phyloP scores from a whole-genome alignment of 1,284 basidiomycete genomes.

The Anthracocystis panici-leucophaei region DNA sequence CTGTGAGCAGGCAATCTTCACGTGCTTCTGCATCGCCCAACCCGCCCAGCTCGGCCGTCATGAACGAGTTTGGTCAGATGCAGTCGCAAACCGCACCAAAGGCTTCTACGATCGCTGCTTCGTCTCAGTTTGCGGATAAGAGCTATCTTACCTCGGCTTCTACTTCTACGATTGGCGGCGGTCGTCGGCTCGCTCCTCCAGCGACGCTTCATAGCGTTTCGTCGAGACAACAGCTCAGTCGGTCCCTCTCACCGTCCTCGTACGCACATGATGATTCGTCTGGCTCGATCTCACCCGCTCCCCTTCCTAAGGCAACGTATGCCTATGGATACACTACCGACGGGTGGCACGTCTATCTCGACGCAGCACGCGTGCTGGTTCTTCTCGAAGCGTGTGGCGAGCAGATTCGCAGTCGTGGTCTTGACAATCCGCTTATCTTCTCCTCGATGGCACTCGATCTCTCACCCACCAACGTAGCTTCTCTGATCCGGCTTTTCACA shows the following conservation, averaged over 20 bases:
- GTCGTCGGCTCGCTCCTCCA: slow-evolving; percentile 11
- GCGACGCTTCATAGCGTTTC: slow-evolving; percentile 11
- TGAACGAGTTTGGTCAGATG: slow-evolving; percentile 36
- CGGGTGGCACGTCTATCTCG: slow-evolving; percentile 57
- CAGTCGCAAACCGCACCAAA: not conserved
- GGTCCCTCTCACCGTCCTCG: not conserved
- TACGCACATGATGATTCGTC: slow-evolving; percentile 11
- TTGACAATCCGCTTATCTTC: slow-evolving; percentile 66
- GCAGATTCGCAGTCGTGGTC: slow-evolving; percentile 61
- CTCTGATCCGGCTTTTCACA: slow-evolving; percentile 53
- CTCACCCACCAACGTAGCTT: slow-evolving; percentile 49
- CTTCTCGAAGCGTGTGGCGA: slow-evolving; percentile 55
- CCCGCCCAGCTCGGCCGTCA: not conserved
- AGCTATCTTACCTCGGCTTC: slow-evolving; percentile 6
- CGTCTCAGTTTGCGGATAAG: not conserved
- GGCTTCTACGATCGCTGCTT: slow-evolving; percentile 18
- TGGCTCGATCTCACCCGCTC: not conserved
- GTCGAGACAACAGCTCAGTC: slow-evolving; percentile 8
- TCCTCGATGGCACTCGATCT: slow-evolving; percentile 68
- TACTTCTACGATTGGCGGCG: slow-evolving; percentile 7
- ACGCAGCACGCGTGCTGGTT: slow-evolving; percentile 37
- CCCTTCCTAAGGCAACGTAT: slow-evolving; percentile 14
- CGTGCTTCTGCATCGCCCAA: not conserved
- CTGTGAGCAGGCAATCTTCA: slow-evolving; percentile 12
- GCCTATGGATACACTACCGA: slow-evolving; percentile 61